These are phyloP conservation scores for Kwoniella shandongensis DNA, from an alignment of 768 basidiomycete genomes.

Conservation along the genomic window DNA sequence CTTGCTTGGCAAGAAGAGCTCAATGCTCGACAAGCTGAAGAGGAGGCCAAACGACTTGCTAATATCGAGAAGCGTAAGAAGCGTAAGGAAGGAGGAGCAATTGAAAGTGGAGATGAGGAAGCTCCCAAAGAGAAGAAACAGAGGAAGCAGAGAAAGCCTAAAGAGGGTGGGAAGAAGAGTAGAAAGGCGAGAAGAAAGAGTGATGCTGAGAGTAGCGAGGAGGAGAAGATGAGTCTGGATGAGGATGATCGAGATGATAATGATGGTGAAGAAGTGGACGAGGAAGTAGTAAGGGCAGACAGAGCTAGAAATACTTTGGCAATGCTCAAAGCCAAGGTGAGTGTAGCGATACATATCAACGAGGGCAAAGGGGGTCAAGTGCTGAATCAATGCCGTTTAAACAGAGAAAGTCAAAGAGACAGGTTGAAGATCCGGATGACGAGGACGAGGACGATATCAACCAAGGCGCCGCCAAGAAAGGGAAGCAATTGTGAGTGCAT, in stretches of 20 bases:
- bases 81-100: slow-evolving; percentile 66
- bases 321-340: slow-evolving; percentile 35
- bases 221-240: slow-evolving; percentile 23
- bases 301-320: slow-evolving; percentile 29
- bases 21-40: slow-evolving; percentile 57
- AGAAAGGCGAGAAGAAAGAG: slow-evolving; percentile 36
- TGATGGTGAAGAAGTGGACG: slow-evolving; percentile 18
- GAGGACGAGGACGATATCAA: slow-evolving; percentile 38
- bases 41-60: slow-evolving; percentile 60
- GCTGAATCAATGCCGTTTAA: slow-evolving; percentile 1
- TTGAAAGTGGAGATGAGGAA: slow-evolving; percentile 80
- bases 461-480: slow-evolving; percentile 22
- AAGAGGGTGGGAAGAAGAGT: slow-evolving; percentile 26
- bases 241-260: slow-evolving; percentile 20
- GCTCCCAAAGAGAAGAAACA: slow-evolving; percentile 60
- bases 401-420: slow-evolving; percentile 46
- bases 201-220: slow-evolving; percentile 30
- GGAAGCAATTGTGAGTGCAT: slow-evolving; percentile 25
- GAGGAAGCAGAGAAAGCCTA: slow-evolving; percentile 18
- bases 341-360: neutral
- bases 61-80: slow-evolving; percentile 39
- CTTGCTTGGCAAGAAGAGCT: slow-evolving; percentile 42
- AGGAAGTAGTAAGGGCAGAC: slow-evolving; percentile 15
- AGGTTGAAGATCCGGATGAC: slow-evolving; percentile 45
- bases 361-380: neutral